These are phyloP conservation scores for Cadophora luteo-olivacea DNA, from an alignment of 2,329 filamentous ascomycete species.

Conservation along the genomic window DNA sequence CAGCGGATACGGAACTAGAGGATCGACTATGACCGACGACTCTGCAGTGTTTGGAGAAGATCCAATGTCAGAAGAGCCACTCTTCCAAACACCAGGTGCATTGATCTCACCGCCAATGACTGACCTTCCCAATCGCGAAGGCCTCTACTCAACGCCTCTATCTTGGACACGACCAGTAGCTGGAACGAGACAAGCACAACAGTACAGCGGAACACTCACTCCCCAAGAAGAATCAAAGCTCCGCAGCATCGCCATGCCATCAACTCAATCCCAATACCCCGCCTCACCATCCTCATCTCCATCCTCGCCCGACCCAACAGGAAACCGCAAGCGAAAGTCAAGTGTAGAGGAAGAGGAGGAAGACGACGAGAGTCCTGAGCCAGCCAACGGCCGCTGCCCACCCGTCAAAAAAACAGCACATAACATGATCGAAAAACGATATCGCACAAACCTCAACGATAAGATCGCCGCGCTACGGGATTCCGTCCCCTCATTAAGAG, in stretches of 20 bases:
- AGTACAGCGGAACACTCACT: conserved; percentile 28
- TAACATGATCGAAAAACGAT: conserved; percentile 86
- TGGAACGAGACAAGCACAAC: conserved; percentile 20
- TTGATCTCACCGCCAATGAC: conserved; percentile 25
- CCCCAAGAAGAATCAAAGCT: conserved; percentile 50
- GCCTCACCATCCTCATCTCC: conserved; percentile 57
- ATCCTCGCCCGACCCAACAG: conserved; percentile 44
- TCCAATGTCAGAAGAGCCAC: conserved; percentile 36
- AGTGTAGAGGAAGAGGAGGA: conserved; percentile 55
- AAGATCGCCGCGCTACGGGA: conserved; percentile 80
- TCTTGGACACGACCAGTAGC: conserved; percentile 37
- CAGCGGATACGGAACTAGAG: conserved; percentile 25
- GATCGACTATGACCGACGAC: conserved; percentile 32
- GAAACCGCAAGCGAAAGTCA: conserved; percentile 50
- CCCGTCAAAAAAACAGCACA: conserved; percentile 79
- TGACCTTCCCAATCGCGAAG: conserved; percentile 28
- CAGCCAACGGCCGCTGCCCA: conserved; percentile 39
- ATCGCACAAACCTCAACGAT: conserved; percentile 83
- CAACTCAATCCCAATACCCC: conserved; percentile 50
- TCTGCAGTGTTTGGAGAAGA: conserved; percentile 39
- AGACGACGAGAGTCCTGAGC: conserved; percentile 52
- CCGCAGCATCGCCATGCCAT: conserved; percentile 68
- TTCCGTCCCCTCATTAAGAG: conserved; percentile 72
- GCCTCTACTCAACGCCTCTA: conserved; percentile 41
- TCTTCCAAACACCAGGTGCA: conserved; percentile 38